Percentiles rank a stretch among this genome's conserved stretches.
These are phyloP conservation scores for Coelastrella sp. DNA, from an alignment of 139 green algal species.

Conservation along the genomic window DNA sequence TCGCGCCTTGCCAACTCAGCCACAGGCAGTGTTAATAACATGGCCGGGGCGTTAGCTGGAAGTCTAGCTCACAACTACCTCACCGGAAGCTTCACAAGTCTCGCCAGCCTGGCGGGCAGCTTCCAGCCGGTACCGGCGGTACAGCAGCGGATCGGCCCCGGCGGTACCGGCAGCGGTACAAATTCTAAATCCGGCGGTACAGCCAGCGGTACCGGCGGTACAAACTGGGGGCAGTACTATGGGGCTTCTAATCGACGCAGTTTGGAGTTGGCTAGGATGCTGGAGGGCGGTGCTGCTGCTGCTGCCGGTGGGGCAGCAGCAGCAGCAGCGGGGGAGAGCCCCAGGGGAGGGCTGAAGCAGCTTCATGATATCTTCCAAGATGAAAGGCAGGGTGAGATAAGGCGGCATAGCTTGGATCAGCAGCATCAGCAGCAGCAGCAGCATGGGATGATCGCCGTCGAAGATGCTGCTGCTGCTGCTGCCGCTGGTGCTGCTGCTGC, in stretches of 20 bases:
- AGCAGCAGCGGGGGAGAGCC: background rate
- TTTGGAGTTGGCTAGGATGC: background rate
- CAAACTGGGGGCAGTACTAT: background rate
- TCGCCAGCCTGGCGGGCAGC: conserved; percentile 4
- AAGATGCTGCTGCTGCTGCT: background rate
- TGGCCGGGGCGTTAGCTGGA: conserved; percentile 1
- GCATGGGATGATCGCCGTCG: background rate
- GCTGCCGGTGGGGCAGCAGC: conserved; percentile 16
- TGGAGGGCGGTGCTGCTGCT: background rate
- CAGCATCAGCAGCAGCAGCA: conserved; percentile 40
- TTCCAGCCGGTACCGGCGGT: background rate
- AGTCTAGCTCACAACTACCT: conserved; percentile 19
- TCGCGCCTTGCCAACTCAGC: conserved; percentile 34
- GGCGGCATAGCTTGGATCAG: background rate
- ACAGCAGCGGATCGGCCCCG: background rate
- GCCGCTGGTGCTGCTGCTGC: background rate
- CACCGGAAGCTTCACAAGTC: conserved; percentile 1
- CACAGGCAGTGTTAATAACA: conserved; percentile 20
- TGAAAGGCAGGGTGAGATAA: background rate
- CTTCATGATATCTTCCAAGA: conserved; percentile 13
- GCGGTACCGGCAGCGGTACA: background rate
- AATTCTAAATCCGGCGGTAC: background rate
- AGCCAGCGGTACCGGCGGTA: conserved; percentile 1
- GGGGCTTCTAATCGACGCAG: background rate
- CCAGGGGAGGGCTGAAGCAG: conserved; percentile 2